Evolutionary conservation across 441 rosid species (phyloP).

Genomic region (Syzygium malaccense): DNA sequence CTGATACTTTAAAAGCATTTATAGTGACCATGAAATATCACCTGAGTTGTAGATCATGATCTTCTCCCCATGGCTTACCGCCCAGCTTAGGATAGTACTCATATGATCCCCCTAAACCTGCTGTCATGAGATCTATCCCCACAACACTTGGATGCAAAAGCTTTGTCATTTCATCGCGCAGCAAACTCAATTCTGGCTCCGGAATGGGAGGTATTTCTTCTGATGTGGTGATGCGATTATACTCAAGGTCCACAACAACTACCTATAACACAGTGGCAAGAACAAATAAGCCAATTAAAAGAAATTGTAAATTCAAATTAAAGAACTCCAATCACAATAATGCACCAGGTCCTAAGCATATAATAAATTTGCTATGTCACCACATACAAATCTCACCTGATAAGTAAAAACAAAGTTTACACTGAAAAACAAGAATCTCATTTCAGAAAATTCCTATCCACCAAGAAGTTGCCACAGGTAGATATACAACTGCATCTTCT

Average conservation of each 20-base stretch:
- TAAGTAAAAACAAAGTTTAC: background rate
- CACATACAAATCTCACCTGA: background rate
- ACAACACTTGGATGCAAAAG: constrained; percentile 80
- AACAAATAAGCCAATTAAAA: background rate
- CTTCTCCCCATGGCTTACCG: constrained; percentile 95
- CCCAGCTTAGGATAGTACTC: constrained; percentile 49
- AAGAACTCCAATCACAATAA: background rate
- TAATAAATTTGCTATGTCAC: background rate
- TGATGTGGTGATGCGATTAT: constrained; percentile 72
- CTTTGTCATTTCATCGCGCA: constrained; percentile 75
- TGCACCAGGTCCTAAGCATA: background rate
- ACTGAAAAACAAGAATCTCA: background rate
- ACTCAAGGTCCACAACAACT: constrained; percentile 95
- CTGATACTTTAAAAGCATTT: constrained; percentile 13
- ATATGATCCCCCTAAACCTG: constrained; percentile 39
- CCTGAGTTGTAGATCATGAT: constrained; percentile 94
- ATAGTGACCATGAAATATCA: constrained; percentile 18
- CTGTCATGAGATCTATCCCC: constrained; percentile 84
- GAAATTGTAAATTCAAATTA: background rate
- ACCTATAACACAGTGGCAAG: constrained; percentile 46
- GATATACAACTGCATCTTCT: background rate
- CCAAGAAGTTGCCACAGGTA: background rate
- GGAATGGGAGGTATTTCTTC: constrained; percentile 98
- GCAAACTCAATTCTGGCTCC: constrained; percentile 82
- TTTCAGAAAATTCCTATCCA: background rate